Evolutionary conservation across 2,329 filamentous ascomycete genomes (phyloP).

Genomic region (Fusarium sp.): DNA sequence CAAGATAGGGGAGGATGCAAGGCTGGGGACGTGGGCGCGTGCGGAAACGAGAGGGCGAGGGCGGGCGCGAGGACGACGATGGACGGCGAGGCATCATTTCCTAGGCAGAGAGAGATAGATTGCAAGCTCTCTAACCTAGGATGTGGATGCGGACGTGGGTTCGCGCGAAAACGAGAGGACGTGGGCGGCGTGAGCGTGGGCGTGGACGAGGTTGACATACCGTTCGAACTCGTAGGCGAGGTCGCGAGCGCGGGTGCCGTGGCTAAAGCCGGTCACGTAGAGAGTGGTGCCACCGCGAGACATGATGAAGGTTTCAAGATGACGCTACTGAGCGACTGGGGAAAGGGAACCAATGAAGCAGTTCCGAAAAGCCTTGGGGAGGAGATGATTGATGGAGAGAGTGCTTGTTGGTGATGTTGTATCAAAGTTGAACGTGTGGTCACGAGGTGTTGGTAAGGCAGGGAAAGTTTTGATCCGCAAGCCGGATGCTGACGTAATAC

Average conservation of each 20-base stretch:
- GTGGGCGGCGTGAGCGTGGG: conserved; percentile 52
- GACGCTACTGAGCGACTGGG: conserved; percentile 11
- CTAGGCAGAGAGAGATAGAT: conserved; percentile 43
- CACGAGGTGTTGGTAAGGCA: conserved; percentile 29
- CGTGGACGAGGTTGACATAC: conserved; percentile 79
- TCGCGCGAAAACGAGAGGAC: conserved; percentile 49
- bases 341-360: conserved; percentile 42
- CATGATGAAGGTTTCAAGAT: conserved; percentile 65
- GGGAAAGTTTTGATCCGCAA: conserved; percentile 44
- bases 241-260: conserved; percentile 98
- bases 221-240: conserved; percentile 99
- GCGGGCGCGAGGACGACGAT: conserved; percentile 46
- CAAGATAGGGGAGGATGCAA: conserved; percentile 37
- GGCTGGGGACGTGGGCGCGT: conserved; percentile 44
- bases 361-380: conserved; percentile 36
- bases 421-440: conserved; percentile 37
- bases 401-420: conserved; percentile 31
- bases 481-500: conserved; percentile 43
- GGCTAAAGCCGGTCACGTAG: conserved; percentile 99
- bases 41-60: conserved; percentile 45
- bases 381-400: conserved; percentile 35
- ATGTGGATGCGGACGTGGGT: conserved; percentile 41
- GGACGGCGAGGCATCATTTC: conserved; percentile 43
- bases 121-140: conserved; percentile 35
- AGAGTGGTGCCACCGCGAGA: conserved; percentile 94